A percentile compares a stretch with the other conserved stretches of the same genome.
phyloP scores from a whole-genome alignment of 2,329 filamentous ascomycete genomes.

The Sporothrix curviconia region DNA sequence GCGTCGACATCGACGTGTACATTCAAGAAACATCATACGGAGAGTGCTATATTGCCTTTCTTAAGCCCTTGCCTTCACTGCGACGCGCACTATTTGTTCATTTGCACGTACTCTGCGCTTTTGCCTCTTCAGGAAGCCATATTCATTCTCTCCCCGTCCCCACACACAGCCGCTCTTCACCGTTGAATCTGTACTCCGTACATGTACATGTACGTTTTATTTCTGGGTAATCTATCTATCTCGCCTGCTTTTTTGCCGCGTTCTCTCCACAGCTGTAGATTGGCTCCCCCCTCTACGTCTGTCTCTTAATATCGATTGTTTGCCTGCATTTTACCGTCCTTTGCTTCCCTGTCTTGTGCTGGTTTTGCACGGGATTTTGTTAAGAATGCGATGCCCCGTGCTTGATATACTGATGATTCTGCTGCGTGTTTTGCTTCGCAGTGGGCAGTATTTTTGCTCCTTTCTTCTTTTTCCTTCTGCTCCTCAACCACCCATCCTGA shows the following conservation, averaged over 20 bases:
- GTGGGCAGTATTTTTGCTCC: neutral
- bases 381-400: neutral
- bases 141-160: neutral
- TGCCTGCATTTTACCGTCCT: slow-evolving; percentile 10
- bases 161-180: neutral
- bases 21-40: neutral
- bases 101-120: neutral
- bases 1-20: neutral
- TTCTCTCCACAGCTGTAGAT: neutral
- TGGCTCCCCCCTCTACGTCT: neutral
- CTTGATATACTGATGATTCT: slow-evolving; percentile 2
- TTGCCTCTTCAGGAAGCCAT: slow-evolving; percentile 2
- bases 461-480: neutral
- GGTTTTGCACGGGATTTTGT: neutral
- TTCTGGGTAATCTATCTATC: no score
- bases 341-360: neutral
- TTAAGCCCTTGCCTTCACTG: no score
- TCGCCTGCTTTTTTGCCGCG: neutral
- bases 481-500: no score
- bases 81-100: neutral
- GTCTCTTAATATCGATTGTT: neutral
- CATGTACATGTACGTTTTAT: no score
- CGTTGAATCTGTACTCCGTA: no score
- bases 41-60: neutral
- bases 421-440: no score